Conservation (phyloP, 495 filamentous ascomycete species). For the Mycothermus thermophilus region DNA sequence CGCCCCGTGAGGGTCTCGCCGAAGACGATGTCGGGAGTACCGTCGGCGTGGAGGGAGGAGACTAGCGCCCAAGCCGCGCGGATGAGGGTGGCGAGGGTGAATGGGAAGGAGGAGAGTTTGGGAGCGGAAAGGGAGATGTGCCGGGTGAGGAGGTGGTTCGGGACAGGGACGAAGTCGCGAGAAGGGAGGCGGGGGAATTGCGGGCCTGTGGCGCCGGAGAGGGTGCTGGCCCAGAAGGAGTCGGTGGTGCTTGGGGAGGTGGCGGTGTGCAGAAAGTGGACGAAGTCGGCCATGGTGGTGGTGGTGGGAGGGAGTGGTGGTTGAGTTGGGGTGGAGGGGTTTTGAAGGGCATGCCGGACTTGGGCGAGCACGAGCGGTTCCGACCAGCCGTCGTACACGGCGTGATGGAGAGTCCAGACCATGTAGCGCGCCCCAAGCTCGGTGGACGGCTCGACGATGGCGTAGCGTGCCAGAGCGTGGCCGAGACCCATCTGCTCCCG, state of each 20-base stretch:
- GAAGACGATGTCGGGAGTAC: slow-evolving; percentile 28
- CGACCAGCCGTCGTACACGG: slow-evolving; percentile 53
- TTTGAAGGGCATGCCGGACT: slow-evolving; percentile 3
- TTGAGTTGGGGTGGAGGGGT: not conserved
- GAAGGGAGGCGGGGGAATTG: slow-evolving; percentile 16
- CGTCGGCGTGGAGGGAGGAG: slow-evolving; percentile 22
- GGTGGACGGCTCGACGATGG: slow-evolving; percentile 7
- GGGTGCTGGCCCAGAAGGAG: slow-evolving; percentile 7
- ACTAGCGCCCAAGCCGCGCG: slow-evolving; percentile 33
- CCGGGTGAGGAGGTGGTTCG: slow-evolving; percentile 3
- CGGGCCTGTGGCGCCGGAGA: slow-evolving; percentile 4
- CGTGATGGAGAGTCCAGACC: slow-evolving; percentile 44
- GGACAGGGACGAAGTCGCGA: slow-evolving; percentile 8
- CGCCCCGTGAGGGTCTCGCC: slow-evolving; percentile 32
- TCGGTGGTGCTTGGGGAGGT: no score
- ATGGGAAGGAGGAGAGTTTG: slow-evolving; percentile 5
- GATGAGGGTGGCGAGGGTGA: slow-evolving; percentile 19
- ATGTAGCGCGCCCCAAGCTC: slow-evolving; percentile 3
- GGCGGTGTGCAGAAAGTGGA: slow-evolving; percentile 25
- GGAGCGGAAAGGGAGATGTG: slow-evolving; percentile 2
- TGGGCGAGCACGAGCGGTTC: slow-evolving; percentile 21
- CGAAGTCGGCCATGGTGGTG: slow-evolving; percentile 19
- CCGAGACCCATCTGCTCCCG: slow-evolving; percentile 10
- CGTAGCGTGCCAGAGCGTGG: slow-evolving; percentile 12
- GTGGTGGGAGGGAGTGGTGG: slow-evolving; percentile 15